These are phyloP conservation scores for Trichoderma harzianum DNA, from an alignment of 2,329 filamentous ascomycete genomes.

Conservation along the genomic window DNA sequence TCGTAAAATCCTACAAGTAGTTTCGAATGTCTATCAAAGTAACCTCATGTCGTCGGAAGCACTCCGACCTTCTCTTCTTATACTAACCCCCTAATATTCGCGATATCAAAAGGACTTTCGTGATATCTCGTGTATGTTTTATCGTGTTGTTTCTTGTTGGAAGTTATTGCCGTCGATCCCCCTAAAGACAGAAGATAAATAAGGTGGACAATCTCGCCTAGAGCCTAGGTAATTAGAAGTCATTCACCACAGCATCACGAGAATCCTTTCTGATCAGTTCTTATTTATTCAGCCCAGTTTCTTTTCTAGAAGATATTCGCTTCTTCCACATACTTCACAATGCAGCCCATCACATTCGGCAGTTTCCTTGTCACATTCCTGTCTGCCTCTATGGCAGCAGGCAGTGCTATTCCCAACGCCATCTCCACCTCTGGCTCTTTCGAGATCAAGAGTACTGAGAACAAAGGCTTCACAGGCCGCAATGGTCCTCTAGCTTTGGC, in stretches of 20 bases:
- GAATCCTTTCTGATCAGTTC: neutral
- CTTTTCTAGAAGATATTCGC: neutral
- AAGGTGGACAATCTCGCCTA: constrained; percentile 3
- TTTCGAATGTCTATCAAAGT: neutral
- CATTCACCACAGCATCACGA: neutral
- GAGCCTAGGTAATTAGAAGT: neutral
- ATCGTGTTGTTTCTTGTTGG: neutral
- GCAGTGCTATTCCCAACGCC: constrained; percentile 5
- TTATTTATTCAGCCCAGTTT: neutral
- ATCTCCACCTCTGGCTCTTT: neutral
- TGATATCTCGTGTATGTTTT: neutral
- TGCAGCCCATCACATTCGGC: constrained; percentile 13
- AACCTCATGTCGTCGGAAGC: neutral
- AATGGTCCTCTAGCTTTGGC: constrained; percentile 20
- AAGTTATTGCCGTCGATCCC: constrained; percentile 3
- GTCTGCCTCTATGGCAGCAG: constrained; percentile 16
- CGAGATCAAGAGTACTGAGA: constrained; percentile 9
- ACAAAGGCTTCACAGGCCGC: constrained; percentile 7
- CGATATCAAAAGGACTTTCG: neutral
- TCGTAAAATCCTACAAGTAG: neutral
- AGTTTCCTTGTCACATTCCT: constrained; percentile 16
- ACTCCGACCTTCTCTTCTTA: neutral
- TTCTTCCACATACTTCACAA: neutral
- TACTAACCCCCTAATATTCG: neutral
- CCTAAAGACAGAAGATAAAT: neutral